Evolutionary conservation across 2,329 filamentous ascomycete genomes (phyloP).

Genomic region (Pyricularia sp.): DNA sequence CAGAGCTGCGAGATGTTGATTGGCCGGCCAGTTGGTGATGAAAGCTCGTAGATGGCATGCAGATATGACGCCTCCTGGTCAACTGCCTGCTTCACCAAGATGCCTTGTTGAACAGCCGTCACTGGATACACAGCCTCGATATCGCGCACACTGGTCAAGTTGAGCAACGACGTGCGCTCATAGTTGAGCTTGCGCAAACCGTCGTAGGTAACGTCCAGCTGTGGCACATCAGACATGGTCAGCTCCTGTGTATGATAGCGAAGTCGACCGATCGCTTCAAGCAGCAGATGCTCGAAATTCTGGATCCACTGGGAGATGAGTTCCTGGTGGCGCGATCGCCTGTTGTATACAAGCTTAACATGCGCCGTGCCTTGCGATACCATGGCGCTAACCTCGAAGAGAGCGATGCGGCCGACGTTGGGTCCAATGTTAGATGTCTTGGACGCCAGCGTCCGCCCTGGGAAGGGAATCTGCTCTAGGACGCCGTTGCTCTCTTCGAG

Average conservation of each 20-base stretch:
- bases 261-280: conserved; percentile 32
- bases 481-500: conserved; percentile 37
- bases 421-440: conserved; percentile 33
- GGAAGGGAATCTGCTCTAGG: conserved; percentile 34
- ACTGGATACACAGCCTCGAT: conserved; percentile 40
- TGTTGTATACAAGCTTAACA: conserved; percentile 36
- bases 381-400: conserved; percentile 41
- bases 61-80: conserved; percentile 31
- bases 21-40: conserved; percentile 22
- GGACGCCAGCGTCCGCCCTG: conserved; percentile 27
- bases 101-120: conserved; percentile 37
- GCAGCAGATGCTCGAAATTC: conserved; percentile 34
- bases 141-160: conserved; percentile 30
- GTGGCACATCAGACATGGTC: conserved; percentile 39
- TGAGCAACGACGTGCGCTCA: conserved; percentile 28
- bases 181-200: conserved; percentile 33
- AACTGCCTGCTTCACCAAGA: conserved; percentile 35
- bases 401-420: conserved; percentile 35
- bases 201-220: conserved; percentile 36
- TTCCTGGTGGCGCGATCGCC: conserved; percentile 28
- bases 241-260: conserved; percentile 33
- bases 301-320: conserved; percentile 36
- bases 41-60: conserved; percentile 38
- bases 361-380: conserved; percentile 34
- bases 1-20: conserved; percentile 36